Percentiles rank a stretch among this genome's conserved stretches.
Evolutionary conservation across 352 stramenopile genomes (phyloP).

Genomic region (Phytophthora ramorum): DNA sequence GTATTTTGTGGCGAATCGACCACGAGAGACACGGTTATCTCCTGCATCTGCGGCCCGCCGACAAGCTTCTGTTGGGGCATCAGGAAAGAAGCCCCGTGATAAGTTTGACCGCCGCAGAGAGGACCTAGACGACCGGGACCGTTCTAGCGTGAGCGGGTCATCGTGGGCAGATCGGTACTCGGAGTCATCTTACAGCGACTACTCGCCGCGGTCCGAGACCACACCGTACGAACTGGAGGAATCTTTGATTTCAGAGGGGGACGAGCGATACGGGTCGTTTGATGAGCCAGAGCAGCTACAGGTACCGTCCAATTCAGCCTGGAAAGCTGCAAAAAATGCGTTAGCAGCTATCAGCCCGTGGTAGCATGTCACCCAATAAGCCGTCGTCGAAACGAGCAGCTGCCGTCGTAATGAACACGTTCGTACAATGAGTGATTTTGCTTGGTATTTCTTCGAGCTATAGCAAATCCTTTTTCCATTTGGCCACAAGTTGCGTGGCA

Average conservation of each 20-base stretch:
- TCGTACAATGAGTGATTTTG: slow-evolving; percentile 1
- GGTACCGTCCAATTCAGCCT: slow-evolving; percentile 35
- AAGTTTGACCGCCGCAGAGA: slow-evolving; percentile 26
- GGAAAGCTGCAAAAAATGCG: slow-evolving; percentile 58
- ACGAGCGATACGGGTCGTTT: slow-evolving; percentile 81
- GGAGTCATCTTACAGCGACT: slow-evolving; percentile 46
- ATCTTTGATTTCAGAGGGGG: slow-evolving; percentile 70
- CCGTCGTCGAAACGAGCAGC: slow-evolving; percentile 1
- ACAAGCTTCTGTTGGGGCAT: slow-evolving; percentile 23
- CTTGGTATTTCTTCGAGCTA: slow-evolving; percentile 35
- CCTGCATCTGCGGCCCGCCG: slow-evolving; percentile 25
- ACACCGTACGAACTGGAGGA: slow-evolving; percentile 70
- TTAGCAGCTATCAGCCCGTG: slow-evolving; percentile 80
- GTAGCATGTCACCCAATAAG: slow-evolving; percentile 35
- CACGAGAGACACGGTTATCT: slow-evolving; percentile 44
- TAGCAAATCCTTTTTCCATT: slow-evolving; percentile 89
- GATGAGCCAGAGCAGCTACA: slow-evolving; percentile 31
- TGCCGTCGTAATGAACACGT: slow-evolving; percentile 11
- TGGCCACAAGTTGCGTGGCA: slow-evolving; percentile 74
- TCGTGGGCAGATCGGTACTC: slow-evolving; percentile 35
- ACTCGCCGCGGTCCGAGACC: slow-evolving; percentile 33
- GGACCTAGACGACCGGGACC: slow-evolving; percentile 26
- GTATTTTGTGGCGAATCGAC: slow-evolving; percentile 89
- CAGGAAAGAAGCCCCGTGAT: slow-evolving; percentile 28
- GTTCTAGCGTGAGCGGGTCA: slow-evolving; percentile 27